Conservation (phyloP, 768 basidiomycete species). For the Tephrocybe sp. region DNA sequence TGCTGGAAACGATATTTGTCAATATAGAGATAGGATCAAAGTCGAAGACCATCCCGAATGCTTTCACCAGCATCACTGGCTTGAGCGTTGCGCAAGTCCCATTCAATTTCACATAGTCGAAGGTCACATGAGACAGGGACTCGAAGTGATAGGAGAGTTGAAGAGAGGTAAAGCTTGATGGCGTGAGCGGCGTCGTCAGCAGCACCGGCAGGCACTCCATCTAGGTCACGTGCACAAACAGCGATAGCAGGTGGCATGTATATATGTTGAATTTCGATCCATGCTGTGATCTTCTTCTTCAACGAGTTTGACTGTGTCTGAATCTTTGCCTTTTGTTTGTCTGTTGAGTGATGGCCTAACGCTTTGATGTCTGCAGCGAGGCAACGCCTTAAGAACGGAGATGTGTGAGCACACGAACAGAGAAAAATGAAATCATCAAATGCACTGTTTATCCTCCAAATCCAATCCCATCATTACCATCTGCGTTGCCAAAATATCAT, state of each 20-base stretch:
- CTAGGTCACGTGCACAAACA: too few species aligned
- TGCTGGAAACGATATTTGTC: constrained; percentile 14
- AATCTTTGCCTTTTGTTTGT: constrained; percentile 4
- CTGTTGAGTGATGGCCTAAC: neutral
- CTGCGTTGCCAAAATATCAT: constrained; percentile 3
- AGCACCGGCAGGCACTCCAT: too few species aligned
- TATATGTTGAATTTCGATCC: constrained; percentile 5
- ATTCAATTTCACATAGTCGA: neutral
- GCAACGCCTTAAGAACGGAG: neutral
- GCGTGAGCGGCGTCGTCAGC: neutral
- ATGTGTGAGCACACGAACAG: neutral
- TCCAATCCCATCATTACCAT: constrained; percentile 16
- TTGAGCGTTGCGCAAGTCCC: neutral
- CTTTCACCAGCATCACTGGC: constrained; percentile 7
- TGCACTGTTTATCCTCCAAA: constrained; percentile 18
- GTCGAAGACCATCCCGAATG: constrained; percentile 10
- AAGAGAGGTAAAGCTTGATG: neutral
- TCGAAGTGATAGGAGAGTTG: neutral
- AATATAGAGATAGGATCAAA: constrained; percentile 9
- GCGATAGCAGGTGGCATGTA: neutral
- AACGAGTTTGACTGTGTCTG: constrained; percentile 2
- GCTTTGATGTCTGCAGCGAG: neutral
- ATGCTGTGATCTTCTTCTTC: constrained; percentile 1
- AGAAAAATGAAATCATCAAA: neutral
- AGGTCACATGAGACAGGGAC: neutral